A percentile compares a stretch with the other conserved stretches of the same genome.
phyloP scores from a whole-genome alignment of 345 rosid genomes.

The Laguncularia racemosa region DNA sequence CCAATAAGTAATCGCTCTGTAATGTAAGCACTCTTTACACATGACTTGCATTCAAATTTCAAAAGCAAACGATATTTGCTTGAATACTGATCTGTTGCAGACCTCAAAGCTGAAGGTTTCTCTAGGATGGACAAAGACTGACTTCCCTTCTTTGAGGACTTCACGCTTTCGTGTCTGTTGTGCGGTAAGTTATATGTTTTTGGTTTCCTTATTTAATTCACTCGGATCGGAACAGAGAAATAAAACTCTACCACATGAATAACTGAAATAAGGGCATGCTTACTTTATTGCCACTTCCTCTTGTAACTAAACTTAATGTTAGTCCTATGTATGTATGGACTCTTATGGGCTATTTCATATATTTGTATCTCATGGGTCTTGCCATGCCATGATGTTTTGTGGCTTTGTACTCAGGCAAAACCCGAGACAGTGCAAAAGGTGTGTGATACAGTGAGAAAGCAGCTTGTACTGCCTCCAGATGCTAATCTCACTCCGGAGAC shows the following conservation, averaged over 20 bases:
- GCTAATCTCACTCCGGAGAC: constrained; percentile 52
- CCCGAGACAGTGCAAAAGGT: constrained; percentile 80
- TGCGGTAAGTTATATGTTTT: constrained; percentile 10
- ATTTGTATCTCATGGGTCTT: no score
- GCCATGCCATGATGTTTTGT: no score
- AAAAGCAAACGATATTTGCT: background rate
- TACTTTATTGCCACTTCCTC: background rate
- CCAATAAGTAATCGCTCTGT: background rate
- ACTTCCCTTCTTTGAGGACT: constrained; percentile 21
- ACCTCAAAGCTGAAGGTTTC: constrained; percentile 22
- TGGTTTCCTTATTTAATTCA: background rate
- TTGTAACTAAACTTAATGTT: no score
- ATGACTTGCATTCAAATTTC: background rate
- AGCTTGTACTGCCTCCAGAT: constrained; percentile 61
- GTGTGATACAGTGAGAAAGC: constrained; percentile 71
- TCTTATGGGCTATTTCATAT: no score
- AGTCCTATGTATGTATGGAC: no score
- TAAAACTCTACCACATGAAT: background rate
- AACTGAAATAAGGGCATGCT: background rate
- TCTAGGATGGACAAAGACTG: constrained; percentile 16
- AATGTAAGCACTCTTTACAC: background rate
- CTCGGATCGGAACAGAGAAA: background rate
- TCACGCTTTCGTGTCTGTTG: constrained; percentile 17
- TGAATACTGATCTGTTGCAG: constrained; percentile 12
- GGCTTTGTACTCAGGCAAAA: constrained; percentile 39